Conservation (phyloP, 148 eudicot genomes). For the Persicaria tinctoria region DNA sequence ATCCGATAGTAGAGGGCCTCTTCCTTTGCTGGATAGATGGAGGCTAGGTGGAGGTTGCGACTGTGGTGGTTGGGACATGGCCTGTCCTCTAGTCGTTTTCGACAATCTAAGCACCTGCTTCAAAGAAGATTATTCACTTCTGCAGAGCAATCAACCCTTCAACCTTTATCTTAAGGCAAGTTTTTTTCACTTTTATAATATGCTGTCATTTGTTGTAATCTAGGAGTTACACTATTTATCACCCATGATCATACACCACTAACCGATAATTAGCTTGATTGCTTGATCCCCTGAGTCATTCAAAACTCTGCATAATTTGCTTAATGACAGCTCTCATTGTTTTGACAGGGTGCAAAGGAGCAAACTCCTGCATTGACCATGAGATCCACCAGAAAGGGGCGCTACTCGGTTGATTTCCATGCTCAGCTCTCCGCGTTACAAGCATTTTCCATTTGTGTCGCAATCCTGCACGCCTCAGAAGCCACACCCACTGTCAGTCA, state of each 20-base stretch:
- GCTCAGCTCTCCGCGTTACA: constrained; percentile 74
- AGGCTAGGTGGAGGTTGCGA: constrained; percentile 62
- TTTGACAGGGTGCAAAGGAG: constrained; percentile 64
- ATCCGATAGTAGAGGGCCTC: constrained; percentile 48
- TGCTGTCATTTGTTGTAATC: background rate
- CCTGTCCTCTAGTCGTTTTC: constrained; percentile 66
- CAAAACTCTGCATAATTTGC: too few species aligned
- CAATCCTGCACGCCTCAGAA: constrained; percentile 68
- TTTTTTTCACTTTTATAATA: constrained; percentile 25
- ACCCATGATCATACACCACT: background rate
- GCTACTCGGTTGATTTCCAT: constrained; percentile 68
- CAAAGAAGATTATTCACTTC: constrained; percentile 20
- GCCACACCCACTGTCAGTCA: constrained; percentile 35
- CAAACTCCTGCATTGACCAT: constrained; percentile 50
- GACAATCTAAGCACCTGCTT: constrained; percentile 24
- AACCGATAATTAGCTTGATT: too few species aligned
- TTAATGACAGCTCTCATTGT: constrained; percentile 25
- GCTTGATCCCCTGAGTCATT: too few species aligned
- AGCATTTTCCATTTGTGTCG: constrained; percentile 75
- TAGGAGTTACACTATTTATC: background rate
- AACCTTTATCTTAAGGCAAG: constrained; percentile 64
- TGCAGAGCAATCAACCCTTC: constrained; percentile 36
- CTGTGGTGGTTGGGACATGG: constrained; percentile 98
- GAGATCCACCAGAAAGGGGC: constrained; percentile 37
- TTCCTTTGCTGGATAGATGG: constrained; percentile 70